These are phyloP conservation scores for Aureobasidium musti DNA, from an alignment of 2,329 filamentous ascomycete genomes.

Conservation along the genomic window DNA sequence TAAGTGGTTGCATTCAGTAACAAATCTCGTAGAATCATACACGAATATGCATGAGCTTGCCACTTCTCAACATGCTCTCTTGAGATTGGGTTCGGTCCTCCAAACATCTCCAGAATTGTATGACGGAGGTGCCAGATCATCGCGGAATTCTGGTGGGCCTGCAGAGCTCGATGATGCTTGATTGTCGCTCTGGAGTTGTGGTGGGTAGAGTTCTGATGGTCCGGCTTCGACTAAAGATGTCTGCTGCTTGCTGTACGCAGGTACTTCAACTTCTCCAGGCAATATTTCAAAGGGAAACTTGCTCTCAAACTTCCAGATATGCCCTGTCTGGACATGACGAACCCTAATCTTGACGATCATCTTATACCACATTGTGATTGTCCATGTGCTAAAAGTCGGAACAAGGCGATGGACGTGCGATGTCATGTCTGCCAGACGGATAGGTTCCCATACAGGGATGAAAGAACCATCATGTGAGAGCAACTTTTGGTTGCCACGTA, in stretches of 20 bases:
- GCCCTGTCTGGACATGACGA: background rate
- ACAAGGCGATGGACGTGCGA: background rate
- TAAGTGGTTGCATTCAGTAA: background rate
- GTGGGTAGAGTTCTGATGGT: conserved; percentile 5
- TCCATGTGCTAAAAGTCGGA: conserved; percentile 18
- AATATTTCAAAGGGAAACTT: conserved; percentile 7
- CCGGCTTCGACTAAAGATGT: background rate
- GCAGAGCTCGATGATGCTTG: conserved; percentile 3
- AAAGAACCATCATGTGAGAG: conserved; percentile 11
- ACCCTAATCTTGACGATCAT: background rate
- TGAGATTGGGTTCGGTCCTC: background rate
- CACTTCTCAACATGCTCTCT: background rate
- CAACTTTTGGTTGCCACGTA: background rate
- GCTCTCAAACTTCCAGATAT: conserved; percentile 4
- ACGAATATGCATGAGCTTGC: background rate
- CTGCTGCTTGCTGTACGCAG: conserved; percentile 4
- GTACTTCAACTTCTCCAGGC: background rate
- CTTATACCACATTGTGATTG: background rate
- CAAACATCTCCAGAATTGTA: conserved; percentile 9
- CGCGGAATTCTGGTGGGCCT: background rate
- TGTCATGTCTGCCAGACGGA: conserved; percentile 5
- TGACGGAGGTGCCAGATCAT: conserved; percentile 1
- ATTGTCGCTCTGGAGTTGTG: background rate
- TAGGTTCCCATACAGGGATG: background rate
- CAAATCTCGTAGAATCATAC: background rate